Percentiles rank a stretch among this genome's conserved stretches.
Evolutionary conservation across 352 stramenopile species (phyloP).

Genomic region (Phytophthora megakarya): DNA sequence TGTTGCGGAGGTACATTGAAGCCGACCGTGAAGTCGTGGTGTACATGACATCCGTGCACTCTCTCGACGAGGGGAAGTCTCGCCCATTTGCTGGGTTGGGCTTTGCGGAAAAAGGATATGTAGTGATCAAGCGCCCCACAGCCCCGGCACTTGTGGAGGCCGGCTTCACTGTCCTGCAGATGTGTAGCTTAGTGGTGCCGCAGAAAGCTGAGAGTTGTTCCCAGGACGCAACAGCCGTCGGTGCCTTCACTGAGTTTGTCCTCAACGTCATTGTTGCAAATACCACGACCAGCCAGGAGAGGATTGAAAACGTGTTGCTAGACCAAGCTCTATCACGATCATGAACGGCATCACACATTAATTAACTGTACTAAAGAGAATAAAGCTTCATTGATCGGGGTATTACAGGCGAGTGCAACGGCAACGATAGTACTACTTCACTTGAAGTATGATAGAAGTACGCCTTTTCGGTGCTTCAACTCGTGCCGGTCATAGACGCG

Average conservation of each 20-base stretch:
- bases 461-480: no score
- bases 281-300: conserved; percentile 39
- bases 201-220: conserved; percentile 22
- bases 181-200: conserved; percentile 34
- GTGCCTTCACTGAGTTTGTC: conserved; percentile 31
- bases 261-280: conserved; percentile 42
- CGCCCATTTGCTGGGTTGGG: conserved; percentile 25
- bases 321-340: conserved; percentile 20
- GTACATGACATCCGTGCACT: conserved; percentile 29
- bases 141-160: conserved; percentile 6
- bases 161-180: conserved; percentile 31
- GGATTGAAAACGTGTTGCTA: conserved; percentile 52
- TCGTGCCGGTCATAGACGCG: not conserved
- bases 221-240: conserved; percentile 19
- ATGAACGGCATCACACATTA: not conserved
- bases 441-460: no score
- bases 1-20: conserved; percentile 37
- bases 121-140: conserved; percentile 26
- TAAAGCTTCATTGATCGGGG: no score
- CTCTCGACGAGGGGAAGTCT: conserved; percentile 24
- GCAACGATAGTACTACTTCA: no score
- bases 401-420: no score
- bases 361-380: not conserved
- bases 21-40: conserved; percentile 24
- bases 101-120: conserved; percentile 36